A percentile compares a stretch with the other conserved stretches of the same genome.
Conservation (phyloP, 169 alveolate species). For the Plasmodium reichenowi region DNA sequence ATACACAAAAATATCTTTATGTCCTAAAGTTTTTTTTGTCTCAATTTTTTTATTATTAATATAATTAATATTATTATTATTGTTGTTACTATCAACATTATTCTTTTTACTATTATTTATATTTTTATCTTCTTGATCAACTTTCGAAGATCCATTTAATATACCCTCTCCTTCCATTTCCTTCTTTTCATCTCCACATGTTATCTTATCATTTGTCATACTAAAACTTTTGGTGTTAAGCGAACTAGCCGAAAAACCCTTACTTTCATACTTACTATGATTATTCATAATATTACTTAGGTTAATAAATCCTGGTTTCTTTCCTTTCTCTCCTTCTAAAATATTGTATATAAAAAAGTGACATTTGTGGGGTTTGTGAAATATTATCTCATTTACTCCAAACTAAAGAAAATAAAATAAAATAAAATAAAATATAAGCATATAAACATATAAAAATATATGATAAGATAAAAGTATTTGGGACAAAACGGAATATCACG, state of each 20-base stretch:
- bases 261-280: slow-evolving; percentile 1
- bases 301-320: slow-evolving; percentile 85
- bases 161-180: background rate
- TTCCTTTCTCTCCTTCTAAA: slow-evolving; percentile 86
- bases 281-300: slow-evolving; percentile 65
- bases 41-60: slow-evolving; percentile 7
- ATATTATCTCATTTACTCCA: slow-evolving; percentile 48
- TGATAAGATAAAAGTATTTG: slow-evolving; percentile 33
- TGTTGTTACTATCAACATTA: background rate
- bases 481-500: background rate
- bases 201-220: slow-evolving; percentile 7
- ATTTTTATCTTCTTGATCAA: background rate
- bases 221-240: background rate
- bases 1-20: slow-evolving; percentile 36
- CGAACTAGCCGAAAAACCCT: background rate
- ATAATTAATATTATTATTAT: background rate
- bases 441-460: slow-evolving; percentile 42
- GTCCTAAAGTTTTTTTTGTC: background rate
- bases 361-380: slow-evolving; percentile 58
- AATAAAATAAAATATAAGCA: slow-evolving; percentile 47
- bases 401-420: slow-evolving; percentile 74
- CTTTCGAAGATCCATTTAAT: background rate
- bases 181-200: background rate
- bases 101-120: background rate
- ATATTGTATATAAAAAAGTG: slow-evolving; percentile 80